Evolutionary conservation across 179 eudicot species (phyloP).

Genomic region (Beta corolliflora): DNA sequence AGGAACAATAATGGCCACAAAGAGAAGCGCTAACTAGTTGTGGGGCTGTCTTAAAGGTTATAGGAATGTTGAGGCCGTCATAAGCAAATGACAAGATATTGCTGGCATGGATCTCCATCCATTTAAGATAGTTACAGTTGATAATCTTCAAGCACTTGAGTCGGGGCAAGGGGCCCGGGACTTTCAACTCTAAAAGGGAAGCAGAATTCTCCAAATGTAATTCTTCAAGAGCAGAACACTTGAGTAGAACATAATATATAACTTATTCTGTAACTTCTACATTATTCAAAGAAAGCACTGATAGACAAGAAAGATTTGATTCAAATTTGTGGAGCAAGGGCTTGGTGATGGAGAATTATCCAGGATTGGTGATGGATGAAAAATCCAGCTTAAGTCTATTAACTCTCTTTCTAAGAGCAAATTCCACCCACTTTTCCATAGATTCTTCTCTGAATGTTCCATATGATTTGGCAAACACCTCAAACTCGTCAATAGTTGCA

Average conservation of each 20-base stretch:
- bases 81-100: not conserved
- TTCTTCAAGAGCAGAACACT: not conserved
- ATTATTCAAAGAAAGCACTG: conserved; percentile 3
- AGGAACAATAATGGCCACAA: too few species aligned
- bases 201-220: not conserved
- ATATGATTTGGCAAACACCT: not conserved
- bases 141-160: conserved; percentile 1
- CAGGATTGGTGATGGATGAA: too few species aligned
- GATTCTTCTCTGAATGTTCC: not conserved
- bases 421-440: not conserved
- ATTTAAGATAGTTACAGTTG: not conserved
- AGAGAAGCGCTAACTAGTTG: too few species aligned
- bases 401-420: conserved; percentile 7
- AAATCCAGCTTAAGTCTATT: conserved; percentile 7
- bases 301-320: not conserved
- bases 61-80: too few species aligned
- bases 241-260: not conserved
- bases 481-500: not conserved
- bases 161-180: conserved; percentile 7
- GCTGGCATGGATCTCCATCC: not conserved
- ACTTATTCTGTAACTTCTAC: not conserved
- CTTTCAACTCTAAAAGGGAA: not conserved
- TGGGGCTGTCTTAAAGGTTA: too few species aligned
- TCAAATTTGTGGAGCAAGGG: not conserved
- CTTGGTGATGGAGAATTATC: not conserved